A percentile compares a stretch with the other conserved stretches of the same genome.
These are phyloP conservation scores for Pseudoneurospora amorphoporcata DNA, from an alignment of 495 filamentous ascomycete genomes.

Conservation along the genomic window DNA sequence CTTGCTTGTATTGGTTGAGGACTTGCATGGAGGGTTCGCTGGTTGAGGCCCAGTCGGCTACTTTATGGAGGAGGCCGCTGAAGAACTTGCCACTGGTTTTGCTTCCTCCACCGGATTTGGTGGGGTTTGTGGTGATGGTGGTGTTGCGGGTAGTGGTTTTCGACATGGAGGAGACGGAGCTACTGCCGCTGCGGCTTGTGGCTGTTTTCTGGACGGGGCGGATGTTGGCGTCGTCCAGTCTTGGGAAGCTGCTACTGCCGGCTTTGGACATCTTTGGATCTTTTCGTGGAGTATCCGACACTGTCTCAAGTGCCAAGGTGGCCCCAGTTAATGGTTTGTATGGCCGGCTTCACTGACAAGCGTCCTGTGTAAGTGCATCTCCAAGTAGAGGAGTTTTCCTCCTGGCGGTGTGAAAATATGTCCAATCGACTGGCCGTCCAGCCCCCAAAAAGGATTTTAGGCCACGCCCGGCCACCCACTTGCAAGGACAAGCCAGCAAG, in stretches of 20 bases:
- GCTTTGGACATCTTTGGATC: background rate
- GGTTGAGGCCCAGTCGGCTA: constrained; percentile 31
- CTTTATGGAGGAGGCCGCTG: constrained; percentile 7
- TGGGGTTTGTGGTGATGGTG: background rate
- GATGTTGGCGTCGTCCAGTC: background rate
- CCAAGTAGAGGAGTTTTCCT: background rate
- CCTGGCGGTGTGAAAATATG: background rate
- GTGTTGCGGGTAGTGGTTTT: background rate
- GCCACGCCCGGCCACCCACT: background rate
- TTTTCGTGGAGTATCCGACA: background rate
- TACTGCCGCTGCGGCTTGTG: background rate
- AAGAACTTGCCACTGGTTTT: constrained; percentile 5
- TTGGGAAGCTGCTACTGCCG: background rate
- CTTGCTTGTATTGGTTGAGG: constrained; percentile 28
- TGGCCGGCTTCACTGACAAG: background rate
- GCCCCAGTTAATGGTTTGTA: background rate
- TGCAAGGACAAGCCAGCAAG: background rate
- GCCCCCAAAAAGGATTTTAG: background rate
- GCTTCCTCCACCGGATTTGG: background rate
- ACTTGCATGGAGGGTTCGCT: constrained; percentile 33
- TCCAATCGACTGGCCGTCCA: background rate
- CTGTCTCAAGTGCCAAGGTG: background rate
- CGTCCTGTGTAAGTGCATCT: background rate
- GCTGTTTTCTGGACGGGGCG: background rate
- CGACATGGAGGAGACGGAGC: background rate